Base-by-base conservation (phyloP, 169 alveolate genomes). In the Eimeria sp. region DNA sequence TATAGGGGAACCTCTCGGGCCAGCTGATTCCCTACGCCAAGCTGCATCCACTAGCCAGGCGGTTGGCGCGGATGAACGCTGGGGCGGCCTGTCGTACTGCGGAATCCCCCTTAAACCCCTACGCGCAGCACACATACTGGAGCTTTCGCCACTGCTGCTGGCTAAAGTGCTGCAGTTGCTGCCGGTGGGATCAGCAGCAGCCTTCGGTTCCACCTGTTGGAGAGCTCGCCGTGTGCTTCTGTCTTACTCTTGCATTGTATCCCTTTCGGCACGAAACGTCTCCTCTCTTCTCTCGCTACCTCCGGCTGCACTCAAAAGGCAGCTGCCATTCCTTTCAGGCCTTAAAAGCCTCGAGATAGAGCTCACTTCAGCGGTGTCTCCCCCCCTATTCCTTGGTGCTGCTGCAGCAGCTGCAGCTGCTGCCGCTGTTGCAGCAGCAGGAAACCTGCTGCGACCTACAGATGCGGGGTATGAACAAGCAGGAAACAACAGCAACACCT, bases 161-260 rank as follows among this genome's bases (percentile, higher is more conserved):
- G 93, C 93, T 25, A 85, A 85, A 30, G 64, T 85, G 82, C 82
- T 85, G 54, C 93, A 85, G 80, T 52, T 85, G 66, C 93, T 85
- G 6, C 82, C 93, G 56, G 62, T 72, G 54, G 93, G 76, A 43
- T 58, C 93, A 37, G 93, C 46, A 62, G 66, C 93, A 85, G 93
- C 93, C 37, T 85, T 85, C 46, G 93, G 93, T 18, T 85, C 93
- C 49, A 85, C 93, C 93, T 85, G 93, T 18, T 62, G 80, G 93
- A 40, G 46, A 52, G 93, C 93, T 16, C 93, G 93, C 54, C 93
- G 93, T 30, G 93, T 85, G 60, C 93, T 85, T 43, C 46, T 62
- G 10, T 85, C 93, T 25, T 85, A 85, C 80, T 85, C 82, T 30
- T 85, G 93, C 66, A 85, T 85, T 62, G 37, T 62, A 30, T 85